Evolutionary conservation across 2,329 filamentous ascomycete genomes (phyloP), one percentile per base, ranked within the genome.

Genomic region (Pseudovirgaria hyperparasitica): DNA sequence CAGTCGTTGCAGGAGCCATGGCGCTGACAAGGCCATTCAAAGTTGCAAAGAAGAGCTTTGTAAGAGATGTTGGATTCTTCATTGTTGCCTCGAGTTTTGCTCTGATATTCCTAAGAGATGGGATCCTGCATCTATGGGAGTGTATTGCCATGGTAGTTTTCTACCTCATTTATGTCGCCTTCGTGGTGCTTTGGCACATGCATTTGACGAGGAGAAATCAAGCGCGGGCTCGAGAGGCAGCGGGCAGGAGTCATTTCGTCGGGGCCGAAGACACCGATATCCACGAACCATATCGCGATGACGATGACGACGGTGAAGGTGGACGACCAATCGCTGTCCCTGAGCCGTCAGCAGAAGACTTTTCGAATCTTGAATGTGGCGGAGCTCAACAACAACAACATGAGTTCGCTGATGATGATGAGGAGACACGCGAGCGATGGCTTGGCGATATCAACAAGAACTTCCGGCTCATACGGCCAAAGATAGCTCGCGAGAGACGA

Each of bases 1-100:
- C 86, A 2, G 87, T 98, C 11, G 90, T 98, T 18, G 85, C 87
- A 5, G 90, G 90, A 10, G 92, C 85, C 30, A 98, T 98, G 90
- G 90, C 87, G 9, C 58, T 98, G 29, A 86, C 94, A n/a, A 71
- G 82, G 37, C 90, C 93, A 28, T 98, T 98, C 54, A 79, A 77
- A 39, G 90, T 98, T 27, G 81, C 82, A 28, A 77, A 76, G 43
- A 82, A 79, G 52, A 90, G 84, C 19, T 98, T 96, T 48, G 70
- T 94, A 13, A 71, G 90, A 38, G 90, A 98, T 46, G 79, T 96
- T 8, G 70, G 74, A 31, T 98, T 94, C 60, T 98, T 98, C 52
- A 79, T 92, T 30, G 65, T 82, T 9, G 82, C 90, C 1, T 78
- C 90, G 10, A 67, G 68, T 33, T 94, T 96, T 55, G 85, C 81